Conservation (phyloP, 2,329 filamentous ascomycete species). For the Ophiosphaerella herpotricha region DNA sequence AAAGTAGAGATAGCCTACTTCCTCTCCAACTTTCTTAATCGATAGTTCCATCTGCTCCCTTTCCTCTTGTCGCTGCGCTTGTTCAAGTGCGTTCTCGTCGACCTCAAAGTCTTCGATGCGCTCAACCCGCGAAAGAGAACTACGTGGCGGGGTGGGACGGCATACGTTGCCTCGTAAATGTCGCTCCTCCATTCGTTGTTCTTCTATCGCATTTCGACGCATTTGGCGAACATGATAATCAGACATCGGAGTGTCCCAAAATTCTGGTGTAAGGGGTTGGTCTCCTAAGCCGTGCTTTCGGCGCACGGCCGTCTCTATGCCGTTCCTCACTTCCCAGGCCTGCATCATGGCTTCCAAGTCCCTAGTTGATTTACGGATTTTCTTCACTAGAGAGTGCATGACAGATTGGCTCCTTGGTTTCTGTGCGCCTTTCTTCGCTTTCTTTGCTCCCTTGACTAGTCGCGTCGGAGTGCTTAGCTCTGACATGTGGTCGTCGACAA, state of each 20-base stretch:
- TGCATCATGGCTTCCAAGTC: constrained; percentile 7
- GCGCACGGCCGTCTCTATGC: constrained; percentile 26
- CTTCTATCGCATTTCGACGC: constrained; percentile 4
- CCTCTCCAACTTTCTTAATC: constrained; percentile 14
- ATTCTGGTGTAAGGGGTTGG: constrained; percentile 16
- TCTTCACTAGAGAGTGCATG: constrained; percentile 16
- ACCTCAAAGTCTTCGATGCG: constrained; percentile 19
- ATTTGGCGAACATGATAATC: constrained; percentile 7
- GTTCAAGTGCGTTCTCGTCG: constrained; percentile 11
- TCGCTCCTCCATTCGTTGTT: constrained; percentile 13
- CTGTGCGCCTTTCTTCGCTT: not conserved
- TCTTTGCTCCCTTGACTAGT: not conserved
- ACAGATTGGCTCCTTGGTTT: constrained; percentile 5
- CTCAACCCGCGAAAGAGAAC: constrained; percentile 25
- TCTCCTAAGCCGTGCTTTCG: constrained; percentile 23
- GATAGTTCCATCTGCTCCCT: constrained; percentile 11
- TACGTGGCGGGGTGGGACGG: constrained; percentile 21
- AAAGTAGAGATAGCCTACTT: constrained; percentile 38
- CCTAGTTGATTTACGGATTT: constrained; percentile 7
- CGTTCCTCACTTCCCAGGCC: constrained; percentile 16
- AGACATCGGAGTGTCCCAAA: constrained; percentile 26
- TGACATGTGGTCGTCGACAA: constrained; percentile 7
- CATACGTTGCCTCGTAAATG: constrained; percentile 15
- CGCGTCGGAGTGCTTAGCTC: constrained; percentile 5
- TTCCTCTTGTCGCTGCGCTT: constrained; percentile 15